Evolutionary conservation across 805 yeast species (phyloP).

Genomic region (Metschnikowia arizonensis): DNA sequence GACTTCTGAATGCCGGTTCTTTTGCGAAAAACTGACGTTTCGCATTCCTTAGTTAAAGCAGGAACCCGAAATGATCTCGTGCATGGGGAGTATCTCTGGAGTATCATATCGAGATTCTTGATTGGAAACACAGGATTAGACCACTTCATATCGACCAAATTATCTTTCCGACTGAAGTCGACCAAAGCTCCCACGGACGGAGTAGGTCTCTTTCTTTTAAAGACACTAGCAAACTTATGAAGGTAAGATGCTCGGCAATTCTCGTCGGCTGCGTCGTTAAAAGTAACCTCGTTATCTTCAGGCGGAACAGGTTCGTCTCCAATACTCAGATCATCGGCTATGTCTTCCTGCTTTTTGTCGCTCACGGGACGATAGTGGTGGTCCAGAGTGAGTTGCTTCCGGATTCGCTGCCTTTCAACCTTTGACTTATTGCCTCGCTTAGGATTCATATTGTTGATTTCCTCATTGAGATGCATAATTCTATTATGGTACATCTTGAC

Average conservation of each 20-base stretch:
- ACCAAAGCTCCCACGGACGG: slow-evolving; percentile 16
- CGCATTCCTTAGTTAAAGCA: slow-evolving; percentile 16
- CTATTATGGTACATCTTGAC: slow-evolving; percentile 46
- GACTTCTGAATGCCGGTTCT: slow-evolving; percentile 21
- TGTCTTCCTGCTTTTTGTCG: slow-evolving; percentile 6
- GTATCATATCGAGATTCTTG: slow-evolving; percentile 14
- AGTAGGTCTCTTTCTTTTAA: slow-evolving; percentile 17
- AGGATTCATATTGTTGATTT: slow-evolving; percentile 31
- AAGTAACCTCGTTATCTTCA: slow-evolving; percentile 18
- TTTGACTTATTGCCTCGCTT: slow-evolving; percentile 31
- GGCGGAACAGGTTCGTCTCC: slow-evolving; percentile 10
- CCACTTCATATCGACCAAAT: slow-evolving; percentile 11
- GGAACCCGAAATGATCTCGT: slow-evolving; percentile 6
- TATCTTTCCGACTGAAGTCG: slow-evolving; percentile 10
- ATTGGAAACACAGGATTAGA: slow-evolving; percentile 24
- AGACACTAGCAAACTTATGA: slow-evolving; percentile 5
- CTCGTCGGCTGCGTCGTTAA: slow-evolving; percentile 8
- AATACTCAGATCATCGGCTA: slow-evolving; percentile 11
- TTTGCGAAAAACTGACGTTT: slow-evolving; percentile 21
- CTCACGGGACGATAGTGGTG: neutral
- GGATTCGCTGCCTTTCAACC: slow-evolving; percentile 20
- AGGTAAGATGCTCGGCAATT: neutral
- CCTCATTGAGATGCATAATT: slow-evolving; percentile 36
- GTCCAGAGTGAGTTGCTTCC: slow-evolving; percentile 6
- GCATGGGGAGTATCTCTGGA: slow-evolving; percentile 1